Conservation (phyloP, 2,329 filamentous ascomycete genomes). For the Shiraia sp. region DNA sequence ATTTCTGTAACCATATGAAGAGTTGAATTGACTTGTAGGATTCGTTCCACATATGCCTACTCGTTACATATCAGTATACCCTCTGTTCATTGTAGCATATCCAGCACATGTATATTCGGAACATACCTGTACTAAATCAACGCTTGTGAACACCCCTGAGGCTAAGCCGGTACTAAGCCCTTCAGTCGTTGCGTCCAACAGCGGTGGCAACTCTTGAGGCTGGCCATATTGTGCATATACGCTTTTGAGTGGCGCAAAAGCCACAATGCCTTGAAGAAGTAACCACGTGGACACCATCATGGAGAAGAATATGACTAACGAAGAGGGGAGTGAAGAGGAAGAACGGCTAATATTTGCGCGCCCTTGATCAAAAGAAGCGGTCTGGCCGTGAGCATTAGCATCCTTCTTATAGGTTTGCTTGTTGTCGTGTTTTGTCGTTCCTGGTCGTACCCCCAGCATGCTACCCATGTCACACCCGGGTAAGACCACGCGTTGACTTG, state of each 20-base stretch:
- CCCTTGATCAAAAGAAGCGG: too few relatives aligned
- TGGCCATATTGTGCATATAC: conserved; percentile 19
- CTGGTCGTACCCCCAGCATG: conserved; percentile 11
- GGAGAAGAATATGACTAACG: too few relatives aligned
- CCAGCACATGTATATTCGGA: not conserved
- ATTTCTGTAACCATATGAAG: conserved; percentile 59
- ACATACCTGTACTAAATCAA: conserved; percentile 55
- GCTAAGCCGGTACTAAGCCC: conserved; percentile 56
- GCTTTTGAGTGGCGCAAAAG: conserved; percentile 21
- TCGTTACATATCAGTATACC: not conserved
- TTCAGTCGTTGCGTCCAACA: conserved; percentile 58
- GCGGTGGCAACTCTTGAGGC: conserved; percentile 30
- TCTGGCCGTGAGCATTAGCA: not conserved
- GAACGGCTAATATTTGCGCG: too few relatives aligned
- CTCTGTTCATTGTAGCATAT: not conserved
- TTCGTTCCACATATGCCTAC: conserved; percentile 57
- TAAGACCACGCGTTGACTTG: conserved; percentile 6
- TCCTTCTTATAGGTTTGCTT: conserved; percentile 15
- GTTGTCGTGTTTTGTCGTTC: conserved; percentile 1
- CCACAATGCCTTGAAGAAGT: conserved; percentile 17
- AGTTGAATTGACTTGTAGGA: conserved; percentile 57
- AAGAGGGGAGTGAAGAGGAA: not conserved
- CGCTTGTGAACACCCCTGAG: conserved; percentile 57
- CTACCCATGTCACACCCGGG: conserved; percentile 15
- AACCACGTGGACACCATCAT: conserved; percentile 27